Evolutionary conservation across 1,284 basidiomycete species (phyloP).

Genomic region (Heterobasidion occidentale): DNA sequence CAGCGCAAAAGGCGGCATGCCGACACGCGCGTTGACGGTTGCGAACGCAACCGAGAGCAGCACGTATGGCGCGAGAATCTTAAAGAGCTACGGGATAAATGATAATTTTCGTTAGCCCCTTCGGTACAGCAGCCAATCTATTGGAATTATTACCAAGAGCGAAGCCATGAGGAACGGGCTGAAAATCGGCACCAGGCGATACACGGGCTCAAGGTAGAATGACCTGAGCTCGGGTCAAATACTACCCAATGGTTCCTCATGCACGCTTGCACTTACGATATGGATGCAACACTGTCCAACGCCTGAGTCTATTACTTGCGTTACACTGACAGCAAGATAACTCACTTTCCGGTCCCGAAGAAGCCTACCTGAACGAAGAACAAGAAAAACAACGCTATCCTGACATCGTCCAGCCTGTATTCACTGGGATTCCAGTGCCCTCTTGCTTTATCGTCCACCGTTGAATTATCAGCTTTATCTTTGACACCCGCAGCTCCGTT

Average conservation of each 20-base stretch:
- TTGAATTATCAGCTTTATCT: neutral
- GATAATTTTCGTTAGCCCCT: no score
- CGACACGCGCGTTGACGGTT: conserved; percentile 55
- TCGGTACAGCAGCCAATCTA: neutral
- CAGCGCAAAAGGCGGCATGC: conserved; percentile 69
- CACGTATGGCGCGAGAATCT: conserved; percentile 76
- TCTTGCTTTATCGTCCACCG: neutral
- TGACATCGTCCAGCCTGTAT: conserved; percentile 55
- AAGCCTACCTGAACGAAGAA: conserved; percentile 87
- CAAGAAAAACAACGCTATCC: conserved; percentile 77
- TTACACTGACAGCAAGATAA: conserved; percentile 9
- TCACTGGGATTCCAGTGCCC: conserved; percentile 25
- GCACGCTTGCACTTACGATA: conserved; percentile 49
- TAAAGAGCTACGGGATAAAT: conserved; percentile 53
- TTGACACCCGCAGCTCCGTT: conserved; percentile 4
- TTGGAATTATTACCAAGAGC: conserved; percentile 33
- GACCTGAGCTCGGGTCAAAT: conserved; percentile 35
- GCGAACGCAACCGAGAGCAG: conserved; percentile 67
- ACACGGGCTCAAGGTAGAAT: conserved; percentile 88
- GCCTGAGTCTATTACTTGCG: conserved; percentile 2
- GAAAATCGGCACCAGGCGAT: conserved; percentile 82
- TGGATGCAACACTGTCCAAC: conserved; percentile 70
- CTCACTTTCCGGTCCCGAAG: conserved; percentile 84
- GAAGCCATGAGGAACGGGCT: conserved; percentile 81
- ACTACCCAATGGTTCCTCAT: conserved; percentile 2